Conservation (phyloP, 2,329 filamentous ascomycete genomes). For the Fusarium kyushuense region DNA sequence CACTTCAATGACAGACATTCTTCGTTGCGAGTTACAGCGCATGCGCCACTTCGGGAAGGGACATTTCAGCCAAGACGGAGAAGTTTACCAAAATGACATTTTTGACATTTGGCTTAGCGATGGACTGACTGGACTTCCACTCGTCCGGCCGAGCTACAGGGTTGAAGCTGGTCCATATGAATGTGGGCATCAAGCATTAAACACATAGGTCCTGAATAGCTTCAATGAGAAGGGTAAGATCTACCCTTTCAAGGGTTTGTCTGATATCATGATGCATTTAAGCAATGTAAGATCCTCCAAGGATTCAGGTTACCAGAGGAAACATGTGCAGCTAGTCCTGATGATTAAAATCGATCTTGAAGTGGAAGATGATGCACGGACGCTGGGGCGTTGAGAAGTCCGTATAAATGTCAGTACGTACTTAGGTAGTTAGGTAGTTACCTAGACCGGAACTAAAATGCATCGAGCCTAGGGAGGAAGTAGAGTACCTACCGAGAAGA, state of each 20-base stretch:
- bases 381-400: not conserved
- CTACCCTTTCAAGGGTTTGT: slow-evolving; percentile 13
- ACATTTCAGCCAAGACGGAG: slow-evolving; percentile 17
- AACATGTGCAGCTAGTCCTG: slow-evolving; percentile 20
- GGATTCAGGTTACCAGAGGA: not conserved
- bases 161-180: not conserved
- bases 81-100: slow-evolving; percentile 10
- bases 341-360: not conserved
- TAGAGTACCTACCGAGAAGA: not conserved
- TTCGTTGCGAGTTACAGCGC: slow-evolving; percentile 12
- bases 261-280: slow-evolving; percentile 37
- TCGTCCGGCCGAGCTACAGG: slow-evolving; percentile 9
- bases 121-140: slow-evolving; percentile 1
- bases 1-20: not conserved
- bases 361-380: not conserved
- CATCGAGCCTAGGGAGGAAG: not conserved
- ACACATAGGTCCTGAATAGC: slow-evolving; percentile 19
- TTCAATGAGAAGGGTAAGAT: slow-evolving; percentile 14
- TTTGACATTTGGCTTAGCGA: not conserved
- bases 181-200: not conserved
- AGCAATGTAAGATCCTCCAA: slow-evolving; percentile 32
- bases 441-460: not conserved
- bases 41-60: slow-evolving; percentile 19
- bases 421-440: no score
- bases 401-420: no score